Conservation (phyloP, 257 asterid genomes). For the Solanum boliviense region DNA sequence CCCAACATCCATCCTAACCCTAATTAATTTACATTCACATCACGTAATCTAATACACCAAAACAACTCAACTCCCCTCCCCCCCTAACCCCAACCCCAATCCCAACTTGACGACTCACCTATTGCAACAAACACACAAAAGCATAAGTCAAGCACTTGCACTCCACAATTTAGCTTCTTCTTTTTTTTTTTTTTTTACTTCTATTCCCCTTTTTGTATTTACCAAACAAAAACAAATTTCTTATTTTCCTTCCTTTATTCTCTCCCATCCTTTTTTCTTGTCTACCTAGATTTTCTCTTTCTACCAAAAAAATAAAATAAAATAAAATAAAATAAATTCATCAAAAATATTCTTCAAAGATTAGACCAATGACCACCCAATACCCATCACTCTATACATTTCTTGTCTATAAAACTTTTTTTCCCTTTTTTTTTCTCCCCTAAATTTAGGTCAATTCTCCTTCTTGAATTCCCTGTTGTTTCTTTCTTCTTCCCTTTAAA, state of each 20-base stretch:
- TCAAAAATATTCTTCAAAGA: background rate
- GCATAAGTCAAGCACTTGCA: background rate
- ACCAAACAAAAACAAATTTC: background rate
- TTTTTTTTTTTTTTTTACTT: background rate
- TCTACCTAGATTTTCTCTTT: background rate
- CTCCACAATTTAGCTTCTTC: background rate
- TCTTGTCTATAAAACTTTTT: background rate
- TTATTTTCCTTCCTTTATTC: background rate
- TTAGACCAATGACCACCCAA: background rate
- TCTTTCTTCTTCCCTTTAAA: background rate
- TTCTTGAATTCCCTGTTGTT: background rate
- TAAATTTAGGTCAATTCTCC: background rate
- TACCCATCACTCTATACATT: background rate
- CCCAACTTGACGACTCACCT: background rate
- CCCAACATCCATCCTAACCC: background rate
- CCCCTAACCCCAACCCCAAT: too few relatives aligned
- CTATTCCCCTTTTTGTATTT: background rate
- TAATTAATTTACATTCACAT: background rate
- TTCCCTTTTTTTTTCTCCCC: background rate
- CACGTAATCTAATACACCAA: background rate
- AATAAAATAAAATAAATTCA: background rate
- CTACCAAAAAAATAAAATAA: background rate
- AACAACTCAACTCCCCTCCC: background rate
- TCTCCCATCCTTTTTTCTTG: background rate
- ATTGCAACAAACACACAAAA: background rate